These are phyloP conservation scores for Pseudohyphozyma bogoriensis DNA, from an alignment of 768 basidiomycete species.

Conservation along the genomic window DNA sequence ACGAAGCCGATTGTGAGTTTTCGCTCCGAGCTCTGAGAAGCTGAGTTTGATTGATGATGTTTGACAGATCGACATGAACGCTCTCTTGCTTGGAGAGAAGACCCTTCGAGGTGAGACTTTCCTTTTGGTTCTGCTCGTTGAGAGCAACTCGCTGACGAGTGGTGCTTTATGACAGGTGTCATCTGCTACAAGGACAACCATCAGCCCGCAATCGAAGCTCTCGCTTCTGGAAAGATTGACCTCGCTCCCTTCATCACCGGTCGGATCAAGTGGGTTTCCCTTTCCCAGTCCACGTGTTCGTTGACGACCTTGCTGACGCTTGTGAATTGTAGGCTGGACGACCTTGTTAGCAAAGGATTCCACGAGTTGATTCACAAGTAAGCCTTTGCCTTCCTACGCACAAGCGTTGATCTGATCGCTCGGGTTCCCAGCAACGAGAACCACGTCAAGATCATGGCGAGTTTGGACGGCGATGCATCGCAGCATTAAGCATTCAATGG, in stretches of 20 bases:
- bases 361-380: constrained; percentile 1
- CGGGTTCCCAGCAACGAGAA: background rate
- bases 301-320: background rate
- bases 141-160: background rate
- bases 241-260: constrained; percentile 30
- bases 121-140: background rate
- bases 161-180: background rate
- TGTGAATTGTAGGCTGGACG: constrained; percentile 8
- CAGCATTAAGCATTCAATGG: too few species aligned
- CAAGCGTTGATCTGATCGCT: background rate
- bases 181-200: constrained; percentile 42
- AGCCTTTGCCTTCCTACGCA: background rate
- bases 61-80: constrained; percentile 40
- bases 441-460: constrained; percentile 8
- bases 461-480: too few species aligned
- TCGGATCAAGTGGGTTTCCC: too few species aligned
- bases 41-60: constrained; percentile 29
- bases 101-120: constrained; percentile 38
- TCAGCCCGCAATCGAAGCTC: constrained; percentile 40
- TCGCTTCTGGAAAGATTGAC: constrained; percentile 41
- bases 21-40: background rate
- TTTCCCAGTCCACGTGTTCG: background rate
- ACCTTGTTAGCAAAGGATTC: constrained; percentile 13
- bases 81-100: constrained; percentile 41
- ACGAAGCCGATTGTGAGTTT: background rate